Conservation (phyloP, 129 eudicot species). For the Rutidosis leptorrhynchoides region DNA sequence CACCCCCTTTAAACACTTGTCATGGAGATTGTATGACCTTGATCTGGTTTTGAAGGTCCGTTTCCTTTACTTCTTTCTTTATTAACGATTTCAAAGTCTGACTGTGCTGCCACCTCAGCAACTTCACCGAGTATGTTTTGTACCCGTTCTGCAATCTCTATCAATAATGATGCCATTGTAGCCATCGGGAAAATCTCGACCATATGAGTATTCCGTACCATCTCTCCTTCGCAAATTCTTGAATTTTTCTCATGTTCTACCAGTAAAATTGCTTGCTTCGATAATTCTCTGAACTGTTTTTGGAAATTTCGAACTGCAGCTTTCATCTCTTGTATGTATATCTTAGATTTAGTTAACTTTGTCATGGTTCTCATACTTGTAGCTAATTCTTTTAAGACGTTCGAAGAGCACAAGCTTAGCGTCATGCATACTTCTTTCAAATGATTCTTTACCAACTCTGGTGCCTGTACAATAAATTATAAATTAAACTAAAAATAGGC, state of each 20-base stretch:
- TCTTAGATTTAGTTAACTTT: slow-evolving; percentile 49
- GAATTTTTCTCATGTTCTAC: slow-evolving; percentile 15
- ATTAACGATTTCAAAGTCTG: slow-evolving; percentile 45
- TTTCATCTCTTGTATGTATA: slow-evolving; percentile 54
- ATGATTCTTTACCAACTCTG: slow-evolving; percentile 60
- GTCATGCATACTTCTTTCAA: slow-evolving; percentile 50
- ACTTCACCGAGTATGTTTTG: slow-evolving; percentile 53
- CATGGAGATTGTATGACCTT: slow-evolving; percentile 20
- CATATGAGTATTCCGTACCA: slow-evolving; percentile 10
- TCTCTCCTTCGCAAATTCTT: slow-evolving; percentile 18
- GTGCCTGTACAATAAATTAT: slow-evolving; percentile 48
- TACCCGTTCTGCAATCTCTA: slow-evolving; percentile 61
- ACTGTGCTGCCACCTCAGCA: slow-evolving; percentile 57
- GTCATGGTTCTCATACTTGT: slow-evolving; percentile 48
- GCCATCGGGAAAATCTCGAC: slow-evolving; percentile 66
- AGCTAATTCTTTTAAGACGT: slow-evolving; percentile 62
- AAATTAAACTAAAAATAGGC: neutral
- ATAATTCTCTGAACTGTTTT: slow-evolving; percentile 41
- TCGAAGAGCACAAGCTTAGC: slow-evolving; percentile 50
- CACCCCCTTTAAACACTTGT: slow-evolving; percentile 26
- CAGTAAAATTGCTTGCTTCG: slow-evolving; percentile 32
- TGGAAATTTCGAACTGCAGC: slow-evolving; percentile 58
- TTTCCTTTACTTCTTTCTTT: slow-evolving; percentile 21
- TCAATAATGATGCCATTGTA: slow-evolving; percentile 58
- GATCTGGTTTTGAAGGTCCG: slow-evolving; percentile 18